phyloP scores from a whole-genome alignment of 441 rosid species.

The Raphanus hybrid region DNA sequence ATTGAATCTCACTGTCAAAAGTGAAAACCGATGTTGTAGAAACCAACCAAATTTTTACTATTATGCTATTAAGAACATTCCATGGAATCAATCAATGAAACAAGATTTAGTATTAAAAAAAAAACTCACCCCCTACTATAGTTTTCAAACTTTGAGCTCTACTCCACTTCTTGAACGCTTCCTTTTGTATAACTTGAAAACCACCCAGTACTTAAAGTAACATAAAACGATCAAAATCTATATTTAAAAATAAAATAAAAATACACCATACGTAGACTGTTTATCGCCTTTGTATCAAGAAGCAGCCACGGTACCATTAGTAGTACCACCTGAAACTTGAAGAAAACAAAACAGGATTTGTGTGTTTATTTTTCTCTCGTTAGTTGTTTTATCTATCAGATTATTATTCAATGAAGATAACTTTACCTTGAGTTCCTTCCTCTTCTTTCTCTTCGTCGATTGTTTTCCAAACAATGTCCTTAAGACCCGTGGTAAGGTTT shows the following conservation, averaged over 20 bases:
- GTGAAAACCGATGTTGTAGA: background rate
- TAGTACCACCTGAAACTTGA: conserved; percentile 28
- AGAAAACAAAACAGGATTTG: conserved; percentile 1
- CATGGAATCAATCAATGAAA: conserved; percentile 22
- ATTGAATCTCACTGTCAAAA: background rate
- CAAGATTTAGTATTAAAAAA: background rate
- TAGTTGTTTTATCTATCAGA: background rate
- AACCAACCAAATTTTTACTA: background rate
- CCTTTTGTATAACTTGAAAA: conserved; percentile 31
- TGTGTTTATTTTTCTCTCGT: conserved; percentile 1
- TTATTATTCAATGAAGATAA: background rate
- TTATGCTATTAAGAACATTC: conserved; percentile 30
- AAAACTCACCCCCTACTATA: background rate
- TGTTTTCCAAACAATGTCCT: conserved; percentile 94
- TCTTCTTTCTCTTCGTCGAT: conserved; percentile 62
- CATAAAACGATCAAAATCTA: conserved; percentile 16
- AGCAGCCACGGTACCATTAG: conserved; percentile 35
- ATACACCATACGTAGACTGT: background rate
- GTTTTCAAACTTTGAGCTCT: conserved; percentile 24
- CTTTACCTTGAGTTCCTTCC: conserved; percentile 47
- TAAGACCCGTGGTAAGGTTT: conserved; percentile 82
- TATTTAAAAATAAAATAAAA: background rate
- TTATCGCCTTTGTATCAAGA: conserved; percentile 14
- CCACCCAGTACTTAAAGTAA: background rate
- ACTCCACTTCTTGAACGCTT: conserved; percentile 24